Base-by-base conservation (phyloP, 2,329 filamentous ascomycete genomes). In the Talaromyces piceae region DNA sequence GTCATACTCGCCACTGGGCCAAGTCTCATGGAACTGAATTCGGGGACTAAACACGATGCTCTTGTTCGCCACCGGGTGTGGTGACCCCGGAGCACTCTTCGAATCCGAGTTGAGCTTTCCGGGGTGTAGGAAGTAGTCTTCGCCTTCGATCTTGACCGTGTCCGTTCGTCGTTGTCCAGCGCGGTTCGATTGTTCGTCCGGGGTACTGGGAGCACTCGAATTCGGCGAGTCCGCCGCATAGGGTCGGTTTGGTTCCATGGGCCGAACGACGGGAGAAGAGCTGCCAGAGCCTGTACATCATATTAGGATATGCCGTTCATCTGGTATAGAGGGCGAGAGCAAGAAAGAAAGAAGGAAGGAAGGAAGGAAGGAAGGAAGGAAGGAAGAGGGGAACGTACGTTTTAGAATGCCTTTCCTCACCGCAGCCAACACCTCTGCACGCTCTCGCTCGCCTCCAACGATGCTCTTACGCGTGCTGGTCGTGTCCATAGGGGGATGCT, bases 401-500 rank as follows among this genome's bases (percentile, higher is more conserved):
- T 98, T 98, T 50, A 98, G 71, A 46, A 98, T 98, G 45, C 93
- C 93, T 73, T 95, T 96, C 64, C 89, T 89, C 45, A 97, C 89
- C 5, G 90, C 88, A 18, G 91, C 89, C 41, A 97, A 79, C 13
- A 95, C 87, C 65, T 97, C 91, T 1, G 91, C 89, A 56, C 91
- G 84, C 64, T 97, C 93, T 62, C 78, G 86, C 58, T 97, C 93
- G 25, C 89, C 87, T 33, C 91, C 91, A 44, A 95, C 79, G 60
- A 96, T 94, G 72, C 90, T 97, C 75, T 88, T 91, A 57, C 91
- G 82, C 64, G 64, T 51, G 65, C 45, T 54, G 28, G 18, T 51
- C 4, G 5, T 57, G 39, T 61, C 61, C 4, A 63, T 59, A 13
- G 65, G 51, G 12, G 82, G 80, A 25, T 23, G 45, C 13, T 50